A percentile compares a stretch with the other conserved stretches of the same genome.
Evolutionary conservation across 768 basidiomycete genomes (phyloP).

Genomic region (Sporobolomyces pararoseus): DNA sequence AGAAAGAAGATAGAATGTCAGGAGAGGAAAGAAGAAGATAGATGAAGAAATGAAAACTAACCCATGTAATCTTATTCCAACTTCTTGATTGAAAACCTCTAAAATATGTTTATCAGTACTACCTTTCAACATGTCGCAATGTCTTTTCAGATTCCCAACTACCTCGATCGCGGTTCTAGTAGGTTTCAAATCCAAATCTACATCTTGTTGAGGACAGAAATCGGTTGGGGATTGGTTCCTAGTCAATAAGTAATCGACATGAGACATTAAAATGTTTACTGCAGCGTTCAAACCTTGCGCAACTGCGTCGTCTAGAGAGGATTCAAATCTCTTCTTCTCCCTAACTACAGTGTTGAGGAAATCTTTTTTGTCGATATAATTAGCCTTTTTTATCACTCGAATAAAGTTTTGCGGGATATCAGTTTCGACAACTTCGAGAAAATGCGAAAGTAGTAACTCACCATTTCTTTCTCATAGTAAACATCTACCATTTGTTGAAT

Average conservation of each 20-base stretch:
- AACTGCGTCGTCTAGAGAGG: conserved; percentile 84
- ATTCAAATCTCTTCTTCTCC: conserved; percentile 96
- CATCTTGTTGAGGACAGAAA: conserved; percentile 78
- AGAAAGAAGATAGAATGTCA: background rate
- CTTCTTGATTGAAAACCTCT: conserved; percentile 97
- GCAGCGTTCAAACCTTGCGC: conserved; percentile 91
- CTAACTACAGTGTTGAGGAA: conserved; percentile 80
- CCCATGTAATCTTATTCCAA: conserved; percentile 83
- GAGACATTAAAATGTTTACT: conserved; percentile 56
- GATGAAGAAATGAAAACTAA: conserved; percentile 50
- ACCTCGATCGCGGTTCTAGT: conserved; percentile 85
- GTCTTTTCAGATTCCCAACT: conserved; percentile 79
- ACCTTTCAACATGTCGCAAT: conserved; percentile 84
- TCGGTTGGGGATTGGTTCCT: conserved; percentile 76
- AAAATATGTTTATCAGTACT: conserved; percentile 93
- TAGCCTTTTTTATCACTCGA: conserved; percentile 8
- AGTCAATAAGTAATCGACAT: conserved; percentile 91
- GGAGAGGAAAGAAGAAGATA: background rate
- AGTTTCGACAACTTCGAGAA: too few relatives aligned
- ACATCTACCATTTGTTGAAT: conserved; percentile 97
- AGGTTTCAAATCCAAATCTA: conserved; percentile 69
- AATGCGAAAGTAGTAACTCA: too few relatives aligned
- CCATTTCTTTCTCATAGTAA: conserved; percentile 94
- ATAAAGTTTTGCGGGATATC: too few relatives aligned
- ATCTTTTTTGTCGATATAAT: conserved; percentile 71